Conservation (phyloP, 805 yeast genomes). For the Yamadazyma sp. region DNA sequence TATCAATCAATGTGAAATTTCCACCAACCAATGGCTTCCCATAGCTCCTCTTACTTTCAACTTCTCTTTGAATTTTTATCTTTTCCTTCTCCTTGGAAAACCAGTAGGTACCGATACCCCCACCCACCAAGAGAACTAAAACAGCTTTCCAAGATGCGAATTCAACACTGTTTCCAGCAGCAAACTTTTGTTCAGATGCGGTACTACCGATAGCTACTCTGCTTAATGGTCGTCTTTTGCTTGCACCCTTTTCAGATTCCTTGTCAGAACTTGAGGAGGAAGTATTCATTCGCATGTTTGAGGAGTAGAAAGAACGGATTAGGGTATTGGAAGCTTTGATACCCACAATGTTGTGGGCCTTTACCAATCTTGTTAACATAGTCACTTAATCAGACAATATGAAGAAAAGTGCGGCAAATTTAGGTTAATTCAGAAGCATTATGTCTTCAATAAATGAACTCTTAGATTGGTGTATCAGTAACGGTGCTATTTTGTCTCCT, state of each 20-base stretch:
- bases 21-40: conserved; percentile 96
- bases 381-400: not conserved
- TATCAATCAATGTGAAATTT: conserved; percentile 71
- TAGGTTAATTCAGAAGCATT: not conserved
- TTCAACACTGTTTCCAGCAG: conserved; percentile 52
- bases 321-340: not conserved
- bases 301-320: not conserved
- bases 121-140: conserved; percentile 61
- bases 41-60: conserved; percentile 80
- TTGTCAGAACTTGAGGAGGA: conserved; percentile 1
- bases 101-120: conserved; percentile 68
- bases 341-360: not conserved
- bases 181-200: conserved; percentile 32
- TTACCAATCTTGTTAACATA: conserved; percentile 3
- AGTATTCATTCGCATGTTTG: too few relatives aligned
- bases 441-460: conserved; percentile 16
- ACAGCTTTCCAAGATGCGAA: conserved; percentile 87
- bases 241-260: not conserved
- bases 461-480: conserved; percentile 30
- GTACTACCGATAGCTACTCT: conserved; percentile 76
- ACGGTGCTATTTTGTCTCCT: conserved; percentile 30
- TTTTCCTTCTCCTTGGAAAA: conserved; percentile 77
- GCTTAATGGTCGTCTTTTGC: conserved; percentile 63
- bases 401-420: conserved; percentile 1
- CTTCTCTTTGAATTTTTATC: conserved; percentile 70